Percentiles rank a stretch among this genome's conserved stretches.
phyloP scores from a whole-genome alignment of 257 asterid genomes.

The Solanum rostratum region DNA sequence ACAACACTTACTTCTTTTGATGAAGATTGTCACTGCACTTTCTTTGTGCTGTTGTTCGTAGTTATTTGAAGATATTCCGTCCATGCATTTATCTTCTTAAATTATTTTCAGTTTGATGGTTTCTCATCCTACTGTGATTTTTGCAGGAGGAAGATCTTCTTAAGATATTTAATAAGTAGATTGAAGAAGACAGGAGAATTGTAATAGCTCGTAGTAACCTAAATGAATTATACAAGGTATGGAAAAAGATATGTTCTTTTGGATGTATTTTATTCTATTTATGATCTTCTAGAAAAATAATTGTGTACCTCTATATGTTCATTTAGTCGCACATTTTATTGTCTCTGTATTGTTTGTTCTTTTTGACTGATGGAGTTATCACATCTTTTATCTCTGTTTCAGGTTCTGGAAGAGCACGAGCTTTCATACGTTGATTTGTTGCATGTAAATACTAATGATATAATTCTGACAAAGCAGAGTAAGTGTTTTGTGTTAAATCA shows the following conservation, averaged over 20 bases:
- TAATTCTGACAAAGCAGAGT: no score
- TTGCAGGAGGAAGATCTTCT: slow-evolving; percentile 85
- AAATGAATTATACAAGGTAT: slow-evolving; percentile 79
- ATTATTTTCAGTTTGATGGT: neutral
- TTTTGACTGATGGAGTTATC: no score
- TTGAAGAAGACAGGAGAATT: slow-evolving; percentile 84
- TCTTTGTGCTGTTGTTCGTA: neutral
- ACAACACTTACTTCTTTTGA: neutral
- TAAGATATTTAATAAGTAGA: no score
- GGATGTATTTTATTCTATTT: neutral
- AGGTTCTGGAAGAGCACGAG: no score
- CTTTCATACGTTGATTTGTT: no score
- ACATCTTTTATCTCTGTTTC: no score
- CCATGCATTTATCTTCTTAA: neutral
- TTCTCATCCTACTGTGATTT: slow-evolving; percentile 2
- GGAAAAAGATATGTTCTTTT: neutral
- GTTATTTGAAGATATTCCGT: neutral
- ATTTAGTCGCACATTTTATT: neutral
- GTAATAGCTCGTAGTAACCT: slow-evolving; percentile 84
- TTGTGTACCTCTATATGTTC: neutral
- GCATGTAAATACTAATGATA: no score
- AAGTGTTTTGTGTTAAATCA: no score
- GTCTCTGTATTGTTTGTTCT: neutral
- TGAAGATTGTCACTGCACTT: no score
- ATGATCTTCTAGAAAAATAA: neutral